These are phyloP conservation scores for Beta lomatogona DNA, from an alignment of 179 eudicot genomes.

Conservation along the genomic window DNA sequence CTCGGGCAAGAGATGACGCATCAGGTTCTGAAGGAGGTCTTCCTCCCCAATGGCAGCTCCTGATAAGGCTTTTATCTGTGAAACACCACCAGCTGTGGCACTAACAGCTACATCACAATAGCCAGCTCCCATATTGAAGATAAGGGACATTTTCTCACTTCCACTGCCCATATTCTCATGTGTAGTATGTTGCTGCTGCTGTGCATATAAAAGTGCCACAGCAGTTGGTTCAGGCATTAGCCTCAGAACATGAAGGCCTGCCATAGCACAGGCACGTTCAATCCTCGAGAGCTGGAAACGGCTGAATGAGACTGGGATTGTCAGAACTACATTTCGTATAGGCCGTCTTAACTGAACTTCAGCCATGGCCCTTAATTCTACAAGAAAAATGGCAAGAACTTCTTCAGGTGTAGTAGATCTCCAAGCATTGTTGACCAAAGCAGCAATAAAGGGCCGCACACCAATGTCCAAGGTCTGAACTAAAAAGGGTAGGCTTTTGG, in stretches of 20 bases:
- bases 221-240: conserved; percentile 95
- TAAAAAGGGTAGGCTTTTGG: conserved; percentile 79
- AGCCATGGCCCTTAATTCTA: conserved; percentile 71
- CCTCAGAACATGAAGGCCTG: conserved; percentile 85
- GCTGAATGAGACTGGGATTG: conserved; percentile 80
- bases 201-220: conserved; percentile 76
- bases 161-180: conserved; percentile 81
- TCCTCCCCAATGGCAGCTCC: conserved; percentile 82
- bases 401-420: conserved; percentile 90
- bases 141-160: conserved; percentile 67
- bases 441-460: conserved; percentile 82
- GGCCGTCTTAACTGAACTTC: conserved; percentile 62
- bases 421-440: conserved; percentile 77
- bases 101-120: conserved; percentile 79
- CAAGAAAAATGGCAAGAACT: conserved; percentile 79
- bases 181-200: conserved; percentile 56
- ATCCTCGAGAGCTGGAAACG: conserved; percentile 73
- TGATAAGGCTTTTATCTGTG: conserved; percentile 70
- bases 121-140: conserved; percentile 93
- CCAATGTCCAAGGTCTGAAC: conserved; percentile 81
- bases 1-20: conserved; percentile 63
- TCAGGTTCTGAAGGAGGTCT: conserved; percentile 73
- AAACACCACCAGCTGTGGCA: conserved; percentile 86
- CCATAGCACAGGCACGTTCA: conserved; percentile 90
- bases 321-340: conserved; percentile 61